Evolutionary conservation across 352 stramenopile genomes (phyloP).

Genomic region (Globisporangium lucens): DNA sequence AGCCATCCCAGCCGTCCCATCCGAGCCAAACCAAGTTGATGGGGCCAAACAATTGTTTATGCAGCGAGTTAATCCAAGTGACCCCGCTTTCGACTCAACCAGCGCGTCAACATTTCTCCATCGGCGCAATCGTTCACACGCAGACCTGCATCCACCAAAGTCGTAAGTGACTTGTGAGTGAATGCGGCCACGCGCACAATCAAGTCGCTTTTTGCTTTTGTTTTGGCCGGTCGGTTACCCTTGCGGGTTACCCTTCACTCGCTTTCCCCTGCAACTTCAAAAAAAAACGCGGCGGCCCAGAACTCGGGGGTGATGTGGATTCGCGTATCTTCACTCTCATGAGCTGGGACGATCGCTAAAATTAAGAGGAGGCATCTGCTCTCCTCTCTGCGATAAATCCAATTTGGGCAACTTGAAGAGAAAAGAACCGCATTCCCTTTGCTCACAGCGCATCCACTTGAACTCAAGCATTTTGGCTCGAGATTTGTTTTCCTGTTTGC

Average conservation of each 20-base stretch:
- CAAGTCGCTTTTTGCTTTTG: not conserved
- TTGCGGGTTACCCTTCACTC: not conserved
- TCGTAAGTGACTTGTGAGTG: not conserved
- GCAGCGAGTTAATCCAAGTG: constrained; percentile 13
- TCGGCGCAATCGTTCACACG: not conserved
- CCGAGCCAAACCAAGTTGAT: not conserved
- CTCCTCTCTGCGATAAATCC: not conserved
- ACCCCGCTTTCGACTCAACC: not conserved
- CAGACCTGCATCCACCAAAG: not conserved
- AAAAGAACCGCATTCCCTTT: not conserved
- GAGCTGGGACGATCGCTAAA: not conserved
- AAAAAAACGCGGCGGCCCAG: not conserved
- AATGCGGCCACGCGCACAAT: not conserved
- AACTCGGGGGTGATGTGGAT: not conserved
- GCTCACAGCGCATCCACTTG: not conserved
- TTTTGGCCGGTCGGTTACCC: not conserved
- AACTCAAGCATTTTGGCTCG: not conserved
- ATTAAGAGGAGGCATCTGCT: not conserved
- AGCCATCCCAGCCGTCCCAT: not conserved
- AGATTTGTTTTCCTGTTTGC: not conserved
- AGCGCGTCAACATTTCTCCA: constrained; percentile 10
- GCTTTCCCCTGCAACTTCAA: not conserved
- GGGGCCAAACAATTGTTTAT: constrained; percentile 6
- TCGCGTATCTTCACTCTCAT: not conserved
- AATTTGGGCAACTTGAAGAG: not conserved